Evolutionary conservation across 2,329 filamentous ascomycete genomes (phyloP).

Genomic region (Alternaria gansuensis): DNA sequence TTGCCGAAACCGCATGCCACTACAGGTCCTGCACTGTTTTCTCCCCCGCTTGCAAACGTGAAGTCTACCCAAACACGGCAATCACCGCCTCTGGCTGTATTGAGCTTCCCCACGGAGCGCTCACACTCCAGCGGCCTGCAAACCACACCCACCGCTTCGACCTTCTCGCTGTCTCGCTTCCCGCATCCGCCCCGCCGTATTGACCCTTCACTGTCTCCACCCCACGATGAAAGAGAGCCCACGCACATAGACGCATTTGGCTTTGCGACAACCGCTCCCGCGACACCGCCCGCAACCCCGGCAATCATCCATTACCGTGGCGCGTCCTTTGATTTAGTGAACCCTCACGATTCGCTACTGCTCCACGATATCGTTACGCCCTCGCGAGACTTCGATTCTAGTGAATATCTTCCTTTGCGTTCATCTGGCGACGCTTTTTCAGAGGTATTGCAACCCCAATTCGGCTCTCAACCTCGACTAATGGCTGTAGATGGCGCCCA

Average conservation of each 20-base stretch:
- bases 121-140: constrained; percentile 29
- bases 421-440: constrained; percentile 36
- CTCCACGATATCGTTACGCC: constrained; percentile 51
- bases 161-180: constrained; percentile 50
- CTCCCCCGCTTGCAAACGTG: constrained; percentile 29
- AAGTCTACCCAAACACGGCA: constrained; percentile 28
- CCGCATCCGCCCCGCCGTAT: constrained; percentile 42
- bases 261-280: constrained; percentile 42
- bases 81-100: constrained; percentile 30
- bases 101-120: constrained; percentile 36
- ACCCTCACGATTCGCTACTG: constrained; percentile 50
- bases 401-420: constrained; percentile 41
- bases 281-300: constrained; percentile 50
- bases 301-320: constrained; percentile 53
- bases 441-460: constrained; percentile 27
- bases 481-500: constrained; percentile 43
- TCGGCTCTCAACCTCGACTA: not conserved
- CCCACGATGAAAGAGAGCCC: constrained; percentile 32
- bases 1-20: constrained; percentile 43
- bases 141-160: constrained; percentile 31
- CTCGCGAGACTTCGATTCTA: constrained; percentile 47
- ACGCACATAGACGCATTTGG: constrained; percentile 33
- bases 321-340: constrained; percentile 53
- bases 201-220: constrained; percentile 35
- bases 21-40: constrained; percentile 20